A percentile compares a stretch with the other conserved stretches of the same genome.
Conservation (phyloP, 345 rosid species). For the Citrus cavaleriei region DNA sequence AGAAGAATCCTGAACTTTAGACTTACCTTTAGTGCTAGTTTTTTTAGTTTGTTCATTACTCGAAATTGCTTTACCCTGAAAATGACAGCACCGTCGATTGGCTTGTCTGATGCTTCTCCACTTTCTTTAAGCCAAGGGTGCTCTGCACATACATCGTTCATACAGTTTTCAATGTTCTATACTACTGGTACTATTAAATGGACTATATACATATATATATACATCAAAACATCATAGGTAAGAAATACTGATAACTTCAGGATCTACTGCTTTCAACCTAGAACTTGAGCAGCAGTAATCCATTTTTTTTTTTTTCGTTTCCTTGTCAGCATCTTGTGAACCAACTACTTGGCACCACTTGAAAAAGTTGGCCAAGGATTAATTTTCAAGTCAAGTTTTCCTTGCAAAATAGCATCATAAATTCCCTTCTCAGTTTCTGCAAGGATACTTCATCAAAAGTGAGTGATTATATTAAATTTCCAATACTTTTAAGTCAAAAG, state of each 20-base stretch:
- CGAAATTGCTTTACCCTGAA: too few relatives aligned
- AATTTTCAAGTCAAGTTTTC: slow-evolving; percentile 64
- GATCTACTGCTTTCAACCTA: slow-evolving; percentile 33
- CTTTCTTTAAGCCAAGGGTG: too few relatives aligned
- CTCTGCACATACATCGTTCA: slow-evolving; percentile 25
- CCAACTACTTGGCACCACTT: slow-evolving; percentile 69
- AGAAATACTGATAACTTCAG: neutral
- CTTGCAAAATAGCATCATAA: slow-evolving; percentile 70
- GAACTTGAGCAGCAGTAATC: slow-evolving; percentile 66
- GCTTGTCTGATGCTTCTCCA: too few relatives aligned
- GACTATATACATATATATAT: too few relatives aligned
- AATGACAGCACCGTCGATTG: too few relatives aligned
- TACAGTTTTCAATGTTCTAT: neutral
- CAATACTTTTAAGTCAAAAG: too few relatives aligned
- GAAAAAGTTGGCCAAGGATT: slow-evolving; percentile 82
- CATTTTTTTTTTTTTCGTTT: slow-evolving; percentile 49
- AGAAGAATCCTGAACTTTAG: too few relatives aligned
- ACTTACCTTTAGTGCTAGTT: slow-evolving; percentile 36
- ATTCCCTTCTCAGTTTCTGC: slow-evolving; percentile 79
- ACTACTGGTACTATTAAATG: neutral
- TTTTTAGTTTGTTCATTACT: too few relatives aligned
- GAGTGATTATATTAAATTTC: neutral
- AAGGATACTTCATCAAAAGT: neutral
- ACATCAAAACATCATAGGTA: neutral
- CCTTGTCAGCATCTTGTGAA: slow-evolving; percentile 63